A percentile compares a stretch with the other conserved stretches of the same genome.
These are phyloP conservation scores for Microcos paniculata DNA, from an alignment of 345 rosid genomes.

Conservation along the genomic window DNA sequence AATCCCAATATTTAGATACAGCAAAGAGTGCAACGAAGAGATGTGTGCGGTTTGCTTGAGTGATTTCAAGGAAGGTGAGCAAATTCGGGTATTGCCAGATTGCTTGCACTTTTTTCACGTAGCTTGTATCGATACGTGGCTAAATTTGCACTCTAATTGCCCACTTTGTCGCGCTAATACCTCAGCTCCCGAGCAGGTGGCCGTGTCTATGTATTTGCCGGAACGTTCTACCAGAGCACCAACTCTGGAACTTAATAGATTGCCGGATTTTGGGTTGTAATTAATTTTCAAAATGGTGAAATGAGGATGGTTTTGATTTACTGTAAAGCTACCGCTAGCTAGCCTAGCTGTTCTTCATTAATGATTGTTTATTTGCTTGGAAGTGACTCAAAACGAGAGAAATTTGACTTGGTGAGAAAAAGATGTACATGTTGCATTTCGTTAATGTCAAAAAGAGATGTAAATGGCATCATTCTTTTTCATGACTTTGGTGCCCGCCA, in stretches of 20 bases:
- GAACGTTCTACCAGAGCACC: constrained; percentile 6
- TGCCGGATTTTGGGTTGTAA: constrained; percentile 1
- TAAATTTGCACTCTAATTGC: constrained; percentile 44
- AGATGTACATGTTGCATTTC: background rate
- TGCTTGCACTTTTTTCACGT: constrained; percentile 46
- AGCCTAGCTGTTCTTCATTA: background rate
- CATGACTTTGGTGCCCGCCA: background rate
- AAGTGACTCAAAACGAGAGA: background rate
- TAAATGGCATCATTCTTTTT: background rate
- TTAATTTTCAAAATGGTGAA: background rate
- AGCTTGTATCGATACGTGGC: constrained; percentile 53
- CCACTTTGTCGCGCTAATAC: constrained; percentile 45
- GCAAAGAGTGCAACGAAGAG: constrained; percentile 33
- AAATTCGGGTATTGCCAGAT: constrained; percentile 40
- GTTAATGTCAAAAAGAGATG: background rate
- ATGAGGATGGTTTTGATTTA: too few species aligned
- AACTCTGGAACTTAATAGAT: background rate
- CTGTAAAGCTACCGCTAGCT: too few species aligned
- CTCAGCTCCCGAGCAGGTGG: constrained; percentile 18
- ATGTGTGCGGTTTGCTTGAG: constrained; percentile 51
- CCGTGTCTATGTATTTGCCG: constrained; percentile 11
- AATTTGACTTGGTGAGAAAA: too few species aligned
- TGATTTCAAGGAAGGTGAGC: constrained; percentile 42
- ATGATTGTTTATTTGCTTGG: constrained; percentile 6
- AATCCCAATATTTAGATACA: constrained; percentile 20